These are phyloP conservation scores for Epichloe amarillans DNA, from an alignment of 2,329 filamentous ascomycete genomes.

Conservation along the genomic window DNA sequence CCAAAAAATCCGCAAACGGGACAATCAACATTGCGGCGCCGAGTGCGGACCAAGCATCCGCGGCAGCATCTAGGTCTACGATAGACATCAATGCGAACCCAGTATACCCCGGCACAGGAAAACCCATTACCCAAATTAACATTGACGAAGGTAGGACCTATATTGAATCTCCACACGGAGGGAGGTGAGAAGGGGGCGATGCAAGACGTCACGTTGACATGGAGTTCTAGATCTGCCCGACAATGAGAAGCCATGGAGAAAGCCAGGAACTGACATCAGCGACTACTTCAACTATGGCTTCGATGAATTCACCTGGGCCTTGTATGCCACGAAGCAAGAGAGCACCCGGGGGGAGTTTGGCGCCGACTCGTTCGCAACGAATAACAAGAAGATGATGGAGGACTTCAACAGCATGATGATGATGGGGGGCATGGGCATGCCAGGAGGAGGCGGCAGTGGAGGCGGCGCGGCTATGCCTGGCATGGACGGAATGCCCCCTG, in stretches of 20 bases:
- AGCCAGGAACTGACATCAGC: constrained; percentile 84
- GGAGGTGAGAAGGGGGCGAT: background rate
- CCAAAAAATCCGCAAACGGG: constrained; percentile 19
- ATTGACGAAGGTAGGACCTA: constrained; percentile 47
- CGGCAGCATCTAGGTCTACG: constrained; percentile 64
- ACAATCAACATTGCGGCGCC: constrained; percentile 20
- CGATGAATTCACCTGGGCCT: constrained; percentile 94
- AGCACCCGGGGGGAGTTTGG: constrained; percentile 64
- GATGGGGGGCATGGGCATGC: constrained; percentile 39
- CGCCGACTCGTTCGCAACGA: constrained; percentile 47
- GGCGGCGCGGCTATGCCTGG: constrained; percentile 32
- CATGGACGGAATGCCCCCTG: constrained; percentile 50
- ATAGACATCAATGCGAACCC: constrained; percentile 78
- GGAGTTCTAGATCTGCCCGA: constrained; percentile 47
- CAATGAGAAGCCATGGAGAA: constrained; percentile 88
- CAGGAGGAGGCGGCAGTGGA: constrained; percentile 22
- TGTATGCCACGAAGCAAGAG: constrained; percentile 85
- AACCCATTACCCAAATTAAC: constrained; percentile 64
- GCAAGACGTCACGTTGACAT: background rate
- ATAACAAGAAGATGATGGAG: constrained; percentile 68
- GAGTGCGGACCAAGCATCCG: constrained; percentile 41
- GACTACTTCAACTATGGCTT: constrained; percentile 99
- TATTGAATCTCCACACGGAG: background rate
- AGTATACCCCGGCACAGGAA: constrained; percentile 63
- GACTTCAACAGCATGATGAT: constrained; percentile 58